Percentiles rank a stretch among this genome's conserved stretches.
Conservation (phyloP, 2,329 filamentous ascomycete genomes). For the Arachnomyces sp. region DNA sequence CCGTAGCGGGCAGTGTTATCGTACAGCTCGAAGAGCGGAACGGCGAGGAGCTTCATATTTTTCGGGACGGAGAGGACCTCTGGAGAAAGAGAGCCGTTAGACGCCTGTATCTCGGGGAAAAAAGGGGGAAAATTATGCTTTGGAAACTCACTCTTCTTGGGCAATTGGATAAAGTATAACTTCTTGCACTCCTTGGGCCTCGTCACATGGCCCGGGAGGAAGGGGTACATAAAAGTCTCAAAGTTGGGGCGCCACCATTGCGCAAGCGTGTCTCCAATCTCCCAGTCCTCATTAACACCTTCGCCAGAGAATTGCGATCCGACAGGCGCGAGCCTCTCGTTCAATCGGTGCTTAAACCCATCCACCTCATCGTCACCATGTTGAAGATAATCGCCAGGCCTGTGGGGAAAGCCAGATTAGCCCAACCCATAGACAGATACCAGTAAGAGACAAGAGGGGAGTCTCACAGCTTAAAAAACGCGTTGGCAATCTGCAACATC, state of each 20-base stretch:
- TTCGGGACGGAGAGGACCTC: constrained; percentile 95
- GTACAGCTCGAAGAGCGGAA: constrained; percentile 95
- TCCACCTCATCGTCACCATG: constrained; percentile 80
- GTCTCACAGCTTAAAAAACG: constrained; percentile 91
- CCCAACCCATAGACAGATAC: no score
- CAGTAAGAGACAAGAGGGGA: constrained; percentile 7
- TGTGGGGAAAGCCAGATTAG: no score
- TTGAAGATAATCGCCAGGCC: constrained; percentile 84
- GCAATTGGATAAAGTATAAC: constrained; percentile 92
- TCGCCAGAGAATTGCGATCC: constrained; percentile 72
- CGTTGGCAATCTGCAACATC: constrained; percentile 98
- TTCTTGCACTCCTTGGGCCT: constrained; percentile 99
- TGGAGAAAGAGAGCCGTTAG: constrained; percentile 30
- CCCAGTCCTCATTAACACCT: constrained; percentile 86
- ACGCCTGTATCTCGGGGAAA: background rate
- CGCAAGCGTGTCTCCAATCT: constrained; percentile 86
- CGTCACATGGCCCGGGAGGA: constrained; percentile 90
- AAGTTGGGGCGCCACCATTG: constrained; percentile 99
- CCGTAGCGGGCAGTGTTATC: constrained; percentile 94
- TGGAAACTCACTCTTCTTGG: constrained; percentile 66
- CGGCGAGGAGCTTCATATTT: constrained; percentile 98
- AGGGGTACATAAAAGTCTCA: constrained; percentile 99
- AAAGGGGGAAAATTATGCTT: background rate
- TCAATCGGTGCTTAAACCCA: constrained; percentile 88
- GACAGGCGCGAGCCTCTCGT: constrained; percentile 89